These are phyloP conservation scores for Saccharomycopsis babjevae DNA, from an alignment of 805 yeast species.

Conservation along the genomic window DNA sequence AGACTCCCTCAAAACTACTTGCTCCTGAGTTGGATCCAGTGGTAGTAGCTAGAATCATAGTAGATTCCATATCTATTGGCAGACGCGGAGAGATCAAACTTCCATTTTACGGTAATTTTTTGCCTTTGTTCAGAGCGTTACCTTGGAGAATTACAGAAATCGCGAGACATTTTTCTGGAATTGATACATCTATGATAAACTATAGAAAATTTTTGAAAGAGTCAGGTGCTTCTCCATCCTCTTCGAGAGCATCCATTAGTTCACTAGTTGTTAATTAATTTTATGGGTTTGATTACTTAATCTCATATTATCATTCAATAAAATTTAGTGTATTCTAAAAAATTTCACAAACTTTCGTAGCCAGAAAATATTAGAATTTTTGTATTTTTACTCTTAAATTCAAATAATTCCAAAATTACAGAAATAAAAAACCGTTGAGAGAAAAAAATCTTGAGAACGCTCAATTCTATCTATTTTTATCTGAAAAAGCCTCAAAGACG, in stretches of 20 bases:
- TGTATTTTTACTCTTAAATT: too few relatives aligned
- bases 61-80: conserved; percentile 49
- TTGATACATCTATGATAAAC: conserved; percentile 33
- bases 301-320: too few relatives aligned
- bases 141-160: conserved; percentile 56
- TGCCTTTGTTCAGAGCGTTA: conserved; percentile 60
- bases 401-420: too few relatives aligned
- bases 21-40: conserved; percentile 78
- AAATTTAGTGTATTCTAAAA: too few relatives aligned
- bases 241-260: background rate
- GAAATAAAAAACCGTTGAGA: too few relatives aligned
- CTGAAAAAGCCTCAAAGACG: background rate
- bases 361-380: too few relatives aligned
- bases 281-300: background rate
- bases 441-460: too few relatives aligned
- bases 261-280: background rate
- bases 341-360: too few relatives aligned
- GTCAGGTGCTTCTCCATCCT: background rate
- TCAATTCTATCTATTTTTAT: background rate
- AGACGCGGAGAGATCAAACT: conserved; percentile 55
- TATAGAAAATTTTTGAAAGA: conserved; percentile 1
- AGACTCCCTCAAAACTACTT: conserved; percentile 59
- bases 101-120: conserved; percentile 67
- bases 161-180: conserved; percentile 33
- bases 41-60: conserved; percentile 50